Conservation (phyloP, 345 rosid species). For the Rhodamnia rubescens region DNA sequence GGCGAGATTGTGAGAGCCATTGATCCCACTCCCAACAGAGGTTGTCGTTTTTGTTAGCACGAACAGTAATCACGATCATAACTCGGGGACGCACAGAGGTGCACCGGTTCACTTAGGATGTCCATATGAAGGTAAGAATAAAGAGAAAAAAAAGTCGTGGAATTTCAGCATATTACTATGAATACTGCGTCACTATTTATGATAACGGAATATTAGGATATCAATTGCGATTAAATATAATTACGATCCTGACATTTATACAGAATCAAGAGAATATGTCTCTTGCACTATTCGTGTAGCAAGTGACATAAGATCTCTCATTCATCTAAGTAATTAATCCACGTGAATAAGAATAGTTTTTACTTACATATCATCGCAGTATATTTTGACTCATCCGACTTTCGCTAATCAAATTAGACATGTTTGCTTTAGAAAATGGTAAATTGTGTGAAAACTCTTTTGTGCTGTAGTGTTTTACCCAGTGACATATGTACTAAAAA, state of each 20-base stretch:
- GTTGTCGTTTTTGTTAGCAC: neutral
- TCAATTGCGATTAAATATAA: too few species aligned
- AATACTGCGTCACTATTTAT: neutral
- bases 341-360: neutral
- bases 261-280: too few species aligned
- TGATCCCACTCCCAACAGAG: neutral
- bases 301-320: neutral
- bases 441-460: neutral
- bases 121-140: too few species aligned
- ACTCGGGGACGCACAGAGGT: neutral
- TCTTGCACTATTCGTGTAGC: too few species aligned
- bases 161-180: neutral
- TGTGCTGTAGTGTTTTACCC: neutral
- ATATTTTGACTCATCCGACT: neutral
- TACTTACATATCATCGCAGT: neutral
- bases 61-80: neutral
- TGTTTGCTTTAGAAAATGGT: neutral
- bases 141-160: too few species aligned
- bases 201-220: too few species aligned
- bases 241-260: too few species aligned
- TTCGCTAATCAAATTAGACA: neutral
- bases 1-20: constrained; percentile 24
- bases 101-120: too few species aligned
- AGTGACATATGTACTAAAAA: neutral
- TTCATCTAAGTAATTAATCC: too few species aligned